Evolutionary conservation across 805 yeast species (phyloP).

Genomic region (Candida sithepensis): DNA sequence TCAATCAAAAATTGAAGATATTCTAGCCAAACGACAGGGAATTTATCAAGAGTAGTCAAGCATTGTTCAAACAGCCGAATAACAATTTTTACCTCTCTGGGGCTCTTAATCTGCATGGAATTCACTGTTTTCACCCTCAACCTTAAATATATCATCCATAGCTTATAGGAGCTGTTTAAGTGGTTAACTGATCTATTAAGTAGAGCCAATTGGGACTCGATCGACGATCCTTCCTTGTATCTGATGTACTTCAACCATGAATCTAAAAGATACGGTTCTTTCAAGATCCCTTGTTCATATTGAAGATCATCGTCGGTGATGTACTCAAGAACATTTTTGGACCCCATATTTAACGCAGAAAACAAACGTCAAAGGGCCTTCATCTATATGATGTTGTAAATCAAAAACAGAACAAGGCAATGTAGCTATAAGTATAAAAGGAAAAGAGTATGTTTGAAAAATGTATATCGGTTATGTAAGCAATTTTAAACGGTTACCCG

Average conservation of each 20-base stretch:
- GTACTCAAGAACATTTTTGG: slow-evolving; percentile 3
- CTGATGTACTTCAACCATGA: slow-evolving; percentile 46
- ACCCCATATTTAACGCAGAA: not conserved
- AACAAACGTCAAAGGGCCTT: not conserved
- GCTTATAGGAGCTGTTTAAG: slow-evolving; percentile 43
- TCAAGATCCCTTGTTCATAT: slow-evolving; percentile 35
- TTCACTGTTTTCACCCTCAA: slow-evolving; percentile 28
- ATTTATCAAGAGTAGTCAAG: slow-evolving; percentile 38
- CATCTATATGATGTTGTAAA: too few species aligned
- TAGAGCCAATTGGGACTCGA: slow-evolving; percentile 41
- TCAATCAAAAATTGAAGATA: slow-evolving; percentile 42
- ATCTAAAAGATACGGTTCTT: slow-evolving; percentile 32
- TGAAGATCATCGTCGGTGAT: slow-evolving; percentile 29
- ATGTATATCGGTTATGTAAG: not conserved
- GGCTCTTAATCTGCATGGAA: not conserved
- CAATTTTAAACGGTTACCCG: slow-evolving; percentile 4
- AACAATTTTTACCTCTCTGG: slow-evolving; percentile 7
- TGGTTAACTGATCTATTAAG: slow-evolving; percentile 47
- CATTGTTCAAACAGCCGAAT: slow-evolving; percentile 42
- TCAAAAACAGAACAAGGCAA: too few species aligned
- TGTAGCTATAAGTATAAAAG: not conserved
- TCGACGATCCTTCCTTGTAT: slow-evolving; percentile 24
- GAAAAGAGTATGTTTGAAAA: not conserved
- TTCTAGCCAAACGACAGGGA: slow-evolving; percentile 50
- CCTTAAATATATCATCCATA: slow-evolving; percentile 53